Percentiles rank a stretch among this genome's conserved stretches.
Evolutionary conservation across 768 basidiomycete species (phyloP).

Genomic region (Suillus alpinus): DNA sequence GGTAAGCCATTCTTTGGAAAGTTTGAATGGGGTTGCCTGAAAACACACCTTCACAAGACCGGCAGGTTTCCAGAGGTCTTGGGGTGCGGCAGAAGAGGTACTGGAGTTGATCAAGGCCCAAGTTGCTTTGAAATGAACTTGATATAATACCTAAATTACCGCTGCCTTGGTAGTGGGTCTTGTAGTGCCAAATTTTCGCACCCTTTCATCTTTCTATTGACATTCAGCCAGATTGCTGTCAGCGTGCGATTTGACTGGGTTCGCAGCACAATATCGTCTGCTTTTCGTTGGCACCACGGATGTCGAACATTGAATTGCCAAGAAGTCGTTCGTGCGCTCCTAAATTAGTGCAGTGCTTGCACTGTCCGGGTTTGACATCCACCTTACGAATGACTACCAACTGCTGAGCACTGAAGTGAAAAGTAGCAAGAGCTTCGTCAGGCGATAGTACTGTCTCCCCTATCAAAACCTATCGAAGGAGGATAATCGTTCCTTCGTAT

Average conservation of each 20-base stretch:
- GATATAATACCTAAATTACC: background rate
- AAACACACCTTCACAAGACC: slow-evolving; percentile 16
- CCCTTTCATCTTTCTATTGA: background rate
- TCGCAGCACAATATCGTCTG: background rate
- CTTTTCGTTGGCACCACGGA: background rate
- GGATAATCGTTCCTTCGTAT: background rate
- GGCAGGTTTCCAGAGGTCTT: slow-evolving; percentile 40
- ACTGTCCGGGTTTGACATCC: too few species aligned
- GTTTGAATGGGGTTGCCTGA: slow-evolving; percentile 12
- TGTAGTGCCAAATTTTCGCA: background rate
- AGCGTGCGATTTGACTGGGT: background rate
- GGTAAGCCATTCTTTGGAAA: slow-evolving; percentile 32
- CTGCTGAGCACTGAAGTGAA: too few species aligned
- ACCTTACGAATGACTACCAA: too few species aligned
- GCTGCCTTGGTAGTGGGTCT: background rate
- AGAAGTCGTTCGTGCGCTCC: too few species aligned
- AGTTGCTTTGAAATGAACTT: background rate
- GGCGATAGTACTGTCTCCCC: background rate
- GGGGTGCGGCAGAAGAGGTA: slow-evolving; percentile 44
- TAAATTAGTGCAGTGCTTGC: too few species aligned
- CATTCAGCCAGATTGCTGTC: background rate
- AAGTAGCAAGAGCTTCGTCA: too few species aligned
- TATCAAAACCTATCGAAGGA: background rate
- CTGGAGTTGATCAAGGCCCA: slow-evolving; percentile 20
- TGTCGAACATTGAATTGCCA: background rate